Base-by-base conservation (phyloP, 345 rosid genomes). In the Hibiscus mutabilis region DNA sequence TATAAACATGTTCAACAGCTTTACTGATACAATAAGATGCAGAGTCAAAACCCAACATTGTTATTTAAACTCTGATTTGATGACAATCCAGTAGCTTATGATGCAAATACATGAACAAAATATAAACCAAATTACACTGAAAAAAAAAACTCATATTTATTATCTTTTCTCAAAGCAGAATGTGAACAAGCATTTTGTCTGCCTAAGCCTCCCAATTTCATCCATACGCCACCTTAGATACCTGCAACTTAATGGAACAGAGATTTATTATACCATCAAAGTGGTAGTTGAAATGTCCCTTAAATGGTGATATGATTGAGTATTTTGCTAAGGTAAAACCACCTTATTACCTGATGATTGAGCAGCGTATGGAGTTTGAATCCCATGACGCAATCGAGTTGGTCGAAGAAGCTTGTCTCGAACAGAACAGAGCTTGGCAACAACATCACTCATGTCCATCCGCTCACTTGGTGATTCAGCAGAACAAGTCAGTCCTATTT, bases 401-500 rank as follows among this genome's bases (percentile, higher is more conserved):
- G 66, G 66, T 18, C 13, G 60, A 21, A 55, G 25, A 33, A 61
- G 59, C 11, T 74, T 51, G 29, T 68, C 58, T 8, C 31, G 51
- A 51, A 53, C 22, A 22, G 62, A 52, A 51, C 55, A 6, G 6
- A 60, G 42, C 56, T 60, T 57, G 53, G 69, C 27, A 35, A 69
- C 74, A 35, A 61, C 57, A n/a, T 51, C 69, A 15, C 11, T 64
- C 53, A 69, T 75, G 57, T 37, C 4, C 57, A 60, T 60, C 6
- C 78, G 66, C 12, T 61, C 47, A 33, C 24, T 8, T 4, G 76
- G 59, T 21, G 42, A 24, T 31, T 62, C 72, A 10, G 29, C 51
- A 0, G 83, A 74, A 37, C 78, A 80, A 21, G 59, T 40, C 1
- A 74, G 61, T 57, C 80, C 80, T 6, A 71, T 68, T 59, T 9